Base-by-base conservation (phyloP, 129 eudicot species). In the Tanacetum coccineum region DNA sequence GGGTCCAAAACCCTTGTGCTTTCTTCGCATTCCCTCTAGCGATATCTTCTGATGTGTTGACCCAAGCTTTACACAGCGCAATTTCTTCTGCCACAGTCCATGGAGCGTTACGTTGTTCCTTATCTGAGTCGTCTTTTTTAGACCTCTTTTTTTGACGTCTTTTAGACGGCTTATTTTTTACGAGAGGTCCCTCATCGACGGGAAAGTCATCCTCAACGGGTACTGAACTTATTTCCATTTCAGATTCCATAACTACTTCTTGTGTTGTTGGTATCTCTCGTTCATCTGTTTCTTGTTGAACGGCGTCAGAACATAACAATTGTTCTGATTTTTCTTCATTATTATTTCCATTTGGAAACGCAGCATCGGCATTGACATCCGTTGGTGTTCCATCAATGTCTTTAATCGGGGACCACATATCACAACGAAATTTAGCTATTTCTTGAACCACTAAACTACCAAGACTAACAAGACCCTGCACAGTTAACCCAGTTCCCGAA, bases 401-500 rank as follows among this genome's bases (percentile, higher is more conserved):
- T 55, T 50, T 57, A 61, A 62, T 51, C 36, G 59, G 64, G 28
- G 69, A 67, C 95, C 93, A 85, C 66, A 72, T 78, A 59, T 81
- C 86, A 75, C 75, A 67, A 13, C 87, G 66, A 39, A 66, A 73
- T 65, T 60, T 82, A 70, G 97, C 97, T 86, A 39, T 81, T 57
- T 79, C 84, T 46, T 75, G 81, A 52, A 87, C 74, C 68, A 58
- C 59, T 17, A 74, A 72, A 63, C 82, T 82, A 70, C 63, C 70
- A 82, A 79, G 81, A 57, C 66, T 70, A 63, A 81, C 66, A 73
- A 91, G 87, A 72, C 67, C 74, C 56, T 81, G 47, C 12, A 91
- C 81, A 7, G 93, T 83, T 62, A 59, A 36, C 79, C 73, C 78
- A 52, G 85, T 83, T 61, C 83, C 95, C 4, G 86, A 78, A 66